Conservation (phyloP, 768 basidiomycete species). For the Phaffia tasmanica region DNA sequence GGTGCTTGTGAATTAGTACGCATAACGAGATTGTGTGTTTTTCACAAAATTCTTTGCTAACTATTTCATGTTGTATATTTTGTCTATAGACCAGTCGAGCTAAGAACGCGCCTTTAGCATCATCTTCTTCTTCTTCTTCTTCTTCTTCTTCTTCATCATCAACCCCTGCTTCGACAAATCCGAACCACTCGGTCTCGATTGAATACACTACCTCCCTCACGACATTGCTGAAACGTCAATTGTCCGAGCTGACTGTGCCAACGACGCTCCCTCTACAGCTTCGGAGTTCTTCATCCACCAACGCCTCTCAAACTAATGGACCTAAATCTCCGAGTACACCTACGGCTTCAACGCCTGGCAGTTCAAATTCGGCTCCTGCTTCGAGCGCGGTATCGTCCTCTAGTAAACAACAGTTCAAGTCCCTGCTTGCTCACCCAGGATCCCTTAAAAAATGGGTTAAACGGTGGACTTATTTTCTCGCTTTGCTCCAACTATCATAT, state of each 20-base stretch:
- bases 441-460: constrained; percentile 15
- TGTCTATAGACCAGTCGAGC: too few relatives aligned
- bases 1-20: constrained; percentile 31
- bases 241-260: constrained; percentile 28
- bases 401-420: constrained; percentile 12
- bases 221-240: constrained; percentile 29
- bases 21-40: background rate
- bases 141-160: background rate
- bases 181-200: constrained; percentile 25
- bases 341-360: too few relatives aligned
- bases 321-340: too few relatives aligned
- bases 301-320: too few relatives aligned
- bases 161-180: background rate
- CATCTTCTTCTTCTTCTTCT: background rate
- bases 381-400: too few relatives aligned
- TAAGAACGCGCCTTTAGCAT: too few relatives aligned
- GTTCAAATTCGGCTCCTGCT: too few relatives aligned
- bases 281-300: constrained; percentile 21
- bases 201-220: constrained; percentile 30
- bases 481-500: constrained; percentile 1
- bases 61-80: background rate
- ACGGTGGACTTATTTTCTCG: constrained; percentile 13
- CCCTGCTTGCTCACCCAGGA: constrained; percentile 14
- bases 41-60: background rate
- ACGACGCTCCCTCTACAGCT: constrained; percentile 4